Percentiles rank a stretch among this genome's conserved stretches.
Evolutionary conservation across 495 filamentous ascomycete genomes (phyloP).

Genomic region (Mytilinidion resinicola): DNA sequence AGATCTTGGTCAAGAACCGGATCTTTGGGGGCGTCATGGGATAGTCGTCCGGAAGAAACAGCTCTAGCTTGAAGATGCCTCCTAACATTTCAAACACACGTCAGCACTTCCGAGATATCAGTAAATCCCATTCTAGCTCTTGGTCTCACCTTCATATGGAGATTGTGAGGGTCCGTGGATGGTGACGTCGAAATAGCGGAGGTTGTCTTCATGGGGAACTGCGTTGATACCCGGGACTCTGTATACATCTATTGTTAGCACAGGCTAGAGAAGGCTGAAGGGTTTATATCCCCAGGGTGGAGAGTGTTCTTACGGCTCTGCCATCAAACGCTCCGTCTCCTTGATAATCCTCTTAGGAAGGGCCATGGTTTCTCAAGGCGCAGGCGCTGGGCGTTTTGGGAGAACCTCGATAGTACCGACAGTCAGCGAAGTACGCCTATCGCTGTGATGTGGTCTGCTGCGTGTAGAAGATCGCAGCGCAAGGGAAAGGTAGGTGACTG

Average conservation of each 20-base stretch:
- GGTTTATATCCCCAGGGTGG: not conserved
- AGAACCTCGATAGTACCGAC: no score
- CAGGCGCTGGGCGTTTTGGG: no score
- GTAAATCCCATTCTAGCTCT: no score
- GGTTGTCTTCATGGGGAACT: slow-evolving; percentile 95
- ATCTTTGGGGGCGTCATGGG: slow-evolving; percentile 99
- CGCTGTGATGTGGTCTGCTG: no score
- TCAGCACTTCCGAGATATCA: no score
- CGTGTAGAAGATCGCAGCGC: no score
- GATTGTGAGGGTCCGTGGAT: slow-evolving; percentile 93
- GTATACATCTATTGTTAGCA: slow-evolving; percentile 5
- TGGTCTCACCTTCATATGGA: slow-evolving; percentile 73
- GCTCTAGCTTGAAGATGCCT: slow-evolving; percentile 92
- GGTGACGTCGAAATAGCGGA: slow-evolving; percentile 94
- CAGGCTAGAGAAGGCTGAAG: no score
- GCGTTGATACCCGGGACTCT: slow-evolving; percentile 96
- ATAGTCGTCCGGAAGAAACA: slow-evolving; percentile 99
- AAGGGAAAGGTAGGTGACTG: no score
- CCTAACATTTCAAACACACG: slow-evolving; percentile 44
- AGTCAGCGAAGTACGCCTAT: no score
- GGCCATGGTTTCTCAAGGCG: slow-evolving; percentile 38
- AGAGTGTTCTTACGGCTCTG: slow-evolving; percentile 70
- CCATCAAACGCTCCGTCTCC: slow-evolving; percentile 95
- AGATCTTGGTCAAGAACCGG: slow-evolving; percentile 97
- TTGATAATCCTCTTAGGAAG: slow-evolving; percentile 96